Evolutionary conservation across 2,329 filamentous ascomycete genomes (phyloP), one percentile per base, ranked within the genome.

Genomic region (Pleurostoma richardsiae): DNA sequence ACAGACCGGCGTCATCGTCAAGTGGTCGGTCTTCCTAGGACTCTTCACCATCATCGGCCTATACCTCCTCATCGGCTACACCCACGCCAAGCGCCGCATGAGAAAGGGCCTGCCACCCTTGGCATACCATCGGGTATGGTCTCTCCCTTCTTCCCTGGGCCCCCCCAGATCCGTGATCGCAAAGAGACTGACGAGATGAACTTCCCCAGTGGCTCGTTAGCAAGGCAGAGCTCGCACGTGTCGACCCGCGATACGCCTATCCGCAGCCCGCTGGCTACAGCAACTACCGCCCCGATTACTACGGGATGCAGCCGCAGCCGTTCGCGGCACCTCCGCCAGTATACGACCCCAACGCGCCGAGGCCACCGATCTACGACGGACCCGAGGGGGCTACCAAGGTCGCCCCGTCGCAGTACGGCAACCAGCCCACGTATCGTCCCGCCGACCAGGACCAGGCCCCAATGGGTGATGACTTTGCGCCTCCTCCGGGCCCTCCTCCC

Each of bases 11-110:
- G 66, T 76, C 47, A 83, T 84, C 48, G 71, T 90, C 57, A 87
- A 88, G 65, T 92, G 86, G 80, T 73, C 77, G 41, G 67, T 92
- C 49, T 80, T 91, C 59, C 76, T 79, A 50, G 68, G 72, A 51
- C 61, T 92, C 53, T 70, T 88, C 56, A 49, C 75, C 46, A 47
- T 82, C 49, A 66, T 88, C 57, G 62, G 80, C 44, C 56, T 73
- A 39, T 89, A 83, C 72, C 71, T 90, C 57, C 54, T 88, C 45
- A 72, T 80, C 49, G 86, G 86, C 50, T 86, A 86, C 63, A 66
- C 79, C 41, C 88, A 92, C 65, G 88, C 87, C 41, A 80, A 80
- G 61, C 67, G 68, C 41, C 76, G 88, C 41, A 72, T 91, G 53
- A 73, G 70, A 50, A 84, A 82, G 62, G 86, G 86, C 2, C 69